Evolutionary conservation across 176 grass and related monocot species (phyloP), one percentile per base, ranked within the genome.

Genomic region (Dactylis glomerata): DNA sequence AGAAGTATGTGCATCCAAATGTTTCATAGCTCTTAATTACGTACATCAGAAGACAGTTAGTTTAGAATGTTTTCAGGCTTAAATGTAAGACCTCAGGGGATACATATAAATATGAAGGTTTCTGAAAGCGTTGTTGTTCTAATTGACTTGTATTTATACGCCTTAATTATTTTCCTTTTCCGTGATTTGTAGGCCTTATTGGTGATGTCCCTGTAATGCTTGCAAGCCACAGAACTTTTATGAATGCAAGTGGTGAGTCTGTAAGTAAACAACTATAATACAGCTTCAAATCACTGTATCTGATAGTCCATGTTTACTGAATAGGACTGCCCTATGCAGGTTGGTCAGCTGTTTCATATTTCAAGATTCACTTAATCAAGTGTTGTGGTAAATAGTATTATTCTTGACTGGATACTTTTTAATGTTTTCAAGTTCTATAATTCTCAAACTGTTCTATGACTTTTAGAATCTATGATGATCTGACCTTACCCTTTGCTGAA

Each of bases 161-260:
- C 68, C 73, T 86, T 36, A 95, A 5, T 62, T 3, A 16, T 32
- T 7, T 32, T 26, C 24, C 13, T 26, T 58, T 32, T 5, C 0
- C 4, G 5, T 63, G 59, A 19, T 84, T 63, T 86, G 22, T 61
- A 98, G 93, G 93, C 63, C 80, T 86, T 44, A 95, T 98, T 58
- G 89, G 93, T 77, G 91, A 98, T 76, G 85, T 88, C 8, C 92
- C 93, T 42, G 66, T 98, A 63, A 90, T 95, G 87, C 91, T 98
- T 83, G 92, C 74, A 98, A 95, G 80, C 96, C 93, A 28, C 93
- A 95, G 52, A n/a, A 93, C 96, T 51, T 98, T 82, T 86, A 98
- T 98, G 93, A 95, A 98, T 90, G 89, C 91, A 87, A 98, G 93
- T 52, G 96, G 96, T 90, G 93, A 98, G 89, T 95, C 96, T 95